phyloP scores from a whole-genome alignment of 1,284 basidiomycete species.

The Ganoderma resinaceum region DNA sequence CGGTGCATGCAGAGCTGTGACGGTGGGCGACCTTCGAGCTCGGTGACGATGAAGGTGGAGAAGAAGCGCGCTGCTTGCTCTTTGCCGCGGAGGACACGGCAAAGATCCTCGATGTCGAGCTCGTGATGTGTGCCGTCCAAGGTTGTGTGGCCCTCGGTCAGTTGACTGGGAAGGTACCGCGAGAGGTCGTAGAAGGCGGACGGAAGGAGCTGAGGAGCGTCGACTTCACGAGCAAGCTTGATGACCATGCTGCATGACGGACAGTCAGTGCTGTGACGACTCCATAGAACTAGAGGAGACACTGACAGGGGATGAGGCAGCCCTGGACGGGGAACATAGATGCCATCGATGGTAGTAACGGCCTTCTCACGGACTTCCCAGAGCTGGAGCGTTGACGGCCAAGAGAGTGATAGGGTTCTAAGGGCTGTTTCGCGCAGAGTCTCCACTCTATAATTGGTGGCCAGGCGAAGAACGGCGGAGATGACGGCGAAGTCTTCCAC shows the following conservation, averaged over 20 bases:
- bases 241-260: constrained; percentile 48
- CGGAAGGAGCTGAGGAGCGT: constrained; percentile 48
- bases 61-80: constrained; percentile 75
- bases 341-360: constrained; percentile 53
- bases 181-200: constrained; percentile 63
- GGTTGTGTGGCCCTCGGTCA: constrained; percentile 44
- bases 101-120: constrained; percentile 61
- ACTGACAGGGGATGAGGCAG: constrained; percentile 74
- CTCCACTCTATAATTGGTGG: constrained; percentile 65
- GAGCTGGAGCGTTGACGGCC: constrained; percentile 62
- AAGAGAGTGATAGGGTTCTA: constrained; percentile 53
- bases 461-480: constrained; percentile 65
- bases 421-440: constrained; percentile 62
- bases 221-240: constrained; percentile 49
- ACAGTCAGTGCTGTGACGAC: constrained; percentile 40
- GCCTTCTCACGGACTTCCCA: constrained; percentile 71
- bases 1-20: constrained; percentile 57
- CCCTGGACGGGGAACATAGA: constrained; percentile 58
- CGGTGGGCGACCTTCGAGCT: constrained; percentile 66
- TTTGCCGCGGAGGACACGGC: constrained; percentile 66
- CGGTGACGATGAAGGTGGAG: constrained; percentile 74
- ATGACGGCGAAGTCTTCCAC: constrained; percentile 54
- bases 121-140: constrained; percentile 35
- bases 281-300: not conserved
- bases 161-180: constrained; percentile 51